phyloP scores from a whole-genome alignment of 2,329 filamentous ascomycete genomes.

The Emergomyces pasteurianus region DNA sequence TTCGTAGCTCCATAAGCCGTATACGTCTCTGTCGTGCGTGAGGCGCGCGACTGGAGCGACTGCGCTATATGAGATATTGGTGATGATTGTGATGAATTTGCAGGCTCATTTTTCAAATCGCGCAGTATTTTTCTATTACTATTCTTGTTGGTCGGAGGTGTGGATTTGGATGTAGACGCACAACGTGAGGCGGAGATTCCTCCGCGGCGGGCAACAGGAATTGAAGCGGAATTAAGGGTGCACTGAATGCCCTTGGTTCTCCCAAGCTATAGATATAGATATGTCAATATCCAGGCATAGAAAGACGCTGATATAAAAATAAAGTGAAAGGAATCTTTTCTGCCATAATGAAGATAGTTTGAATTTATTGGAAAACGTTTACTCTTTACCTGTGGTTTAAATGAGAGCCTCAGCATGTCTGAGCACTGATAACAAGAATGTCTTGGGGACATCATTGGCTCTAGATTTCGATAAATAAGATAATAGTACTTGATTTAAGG shows the following conservation, averaged over 20 bases:
- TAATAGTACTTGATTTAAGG: neutral
- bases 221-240: neutral
- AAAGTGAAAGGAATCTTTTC: neutral
- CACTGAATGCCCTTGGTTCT: neutral
- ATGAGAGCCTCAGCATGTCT: neutral
- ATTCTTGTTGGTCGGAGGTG: neutral
- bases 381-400: neutral
- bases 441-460: neutral
- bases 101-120: neutral
- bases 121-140: constrained; percentile 4
- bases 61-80: constrained; percentile 19
- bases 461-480: neutral
- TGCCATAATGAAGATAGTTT: neutral
- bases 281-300: neutral
- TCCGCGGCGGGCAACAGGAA: neutral
- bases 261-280: neutral
- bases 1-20: constrained; percentile 70
- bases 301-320: neutral
- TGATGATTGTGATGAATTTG: constrained; percentile 1
- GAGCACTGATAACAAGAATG: neutral
- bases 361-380: neutral
- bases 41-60: constrained; percentile 23
- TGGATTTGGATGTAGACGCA: constrained; percentile 3
- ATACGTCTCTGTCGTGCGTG: constrained; percentile 51
- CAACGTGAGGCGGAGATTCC: neutral